phyloP scores from a whole-genome alignment of 768 basidiomycete species.

The Mycena capillaripes region DNA sequence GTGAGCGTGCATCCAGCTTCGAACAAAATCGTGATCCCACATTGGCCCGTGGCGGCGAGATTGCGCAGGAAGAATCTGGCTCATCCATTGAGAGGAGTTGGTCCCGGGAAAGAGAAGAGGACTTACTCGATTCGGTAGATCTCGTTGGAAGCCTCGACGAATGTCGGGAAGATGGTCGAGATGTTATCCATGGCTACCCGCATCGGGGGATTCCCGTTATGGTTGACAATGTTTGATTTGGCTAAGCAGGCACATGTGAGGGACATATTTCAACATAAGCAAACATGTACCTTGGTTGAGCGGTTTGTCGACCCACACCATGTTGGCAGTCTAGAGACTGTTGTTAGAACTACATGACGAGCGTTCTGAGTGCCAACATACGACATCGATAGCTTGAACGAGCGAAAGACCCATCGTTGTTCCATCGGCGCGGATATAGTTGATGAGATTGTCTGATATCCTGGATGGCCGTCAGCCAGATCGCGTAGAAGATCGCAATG shows the following conservation, averaged over 20 bases:
- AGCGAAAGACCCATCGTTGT: conserved; percentile 17
- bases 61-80: conserved; percentile 15
- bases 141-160: not conserved
- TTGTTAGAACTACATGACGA: too few species aligned
- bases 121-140: conserved; percentile 13
- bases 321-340: too few species aligned
- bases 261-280: not conserved
- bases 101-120: not conserved
- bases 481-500: too few species aligned
- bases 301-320: conserved; percentile 31
- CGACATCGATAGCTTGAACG: conserved; percentile 23
- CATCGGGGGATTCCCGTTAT: conserved; percentile 20
- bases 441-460: conserved; percentile 10
- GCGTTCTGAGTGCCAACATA: too few species aligned
- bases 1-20: not conserved
- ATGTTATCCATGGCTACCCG: not conserved
- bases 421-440: conserved; percentile 5
- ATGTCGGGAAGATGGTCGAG: not conserved
- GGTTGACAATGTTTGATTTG: conserved; percentile 34
- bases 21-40: not conserved
- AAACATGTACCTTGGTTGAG: conserved; percentile 21
- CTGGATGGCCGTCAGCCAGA: not conserved
- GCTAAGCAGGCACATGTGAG: not conserved
- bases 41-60: conserved; percentile 22
- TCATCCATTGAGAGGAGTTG: not conserved